phyloP scores from a whole-genome alignment of 305 asterid genomes.

The Solanum chacoense region DNA sequence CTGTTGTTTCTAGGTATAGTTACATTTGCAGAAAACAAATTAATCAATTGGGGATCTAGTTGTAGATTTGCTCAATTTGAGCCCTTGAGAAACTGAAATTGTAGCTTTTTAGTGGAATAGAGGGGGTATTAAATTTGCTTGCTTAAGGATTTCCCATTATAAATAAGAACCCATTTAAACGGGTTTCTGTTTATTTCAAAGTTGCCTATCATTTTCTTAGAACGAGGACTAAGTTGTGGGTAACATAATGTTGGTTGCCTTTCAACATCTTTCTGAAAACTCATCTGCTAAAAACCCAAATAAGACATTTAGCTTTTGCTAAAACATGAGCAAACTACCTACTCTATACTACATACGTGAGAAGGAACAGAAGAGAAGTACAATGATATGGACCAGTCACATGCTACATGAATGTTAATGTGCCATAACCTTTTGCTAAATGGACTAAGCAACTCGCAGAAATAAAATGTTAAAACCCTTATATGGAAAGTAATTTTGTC shows the following conservation, averaged over 20 bases:
- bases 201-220: background rate
- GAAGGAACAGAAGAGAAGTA: background rate
- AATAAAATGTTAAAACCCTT: background rate
- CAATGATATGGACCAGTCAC: background rate
- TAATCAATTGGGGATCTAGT: background rate
- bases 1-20: background rate
- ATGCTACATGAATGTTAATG: background rate
- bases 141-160: background rate
- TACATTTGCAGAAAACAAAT: background rate
- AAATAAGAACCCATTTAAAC: background rate
- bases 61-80: background rate
- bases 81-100: background rate
- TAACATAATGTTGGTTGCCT: background rate
- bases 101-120: background rate
- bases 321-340: background rate
- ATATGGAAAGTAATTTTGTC: background rate
- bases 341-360: background rate
- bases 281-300: background rate
- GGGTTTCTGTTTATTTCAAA: background rate
- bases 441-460: background rate
- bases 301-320: background rate
- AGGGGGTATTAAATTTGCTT: background rate
- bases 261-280: background rate
- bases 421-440: background rate
- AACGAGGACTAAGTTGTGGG: background rate